Evolutionary conservation across 2,329 filamentous ascomycete species (phyloP), one percentile per base, ranked within the genome.

Genomic region (Fusarium falciforme): DNA sequence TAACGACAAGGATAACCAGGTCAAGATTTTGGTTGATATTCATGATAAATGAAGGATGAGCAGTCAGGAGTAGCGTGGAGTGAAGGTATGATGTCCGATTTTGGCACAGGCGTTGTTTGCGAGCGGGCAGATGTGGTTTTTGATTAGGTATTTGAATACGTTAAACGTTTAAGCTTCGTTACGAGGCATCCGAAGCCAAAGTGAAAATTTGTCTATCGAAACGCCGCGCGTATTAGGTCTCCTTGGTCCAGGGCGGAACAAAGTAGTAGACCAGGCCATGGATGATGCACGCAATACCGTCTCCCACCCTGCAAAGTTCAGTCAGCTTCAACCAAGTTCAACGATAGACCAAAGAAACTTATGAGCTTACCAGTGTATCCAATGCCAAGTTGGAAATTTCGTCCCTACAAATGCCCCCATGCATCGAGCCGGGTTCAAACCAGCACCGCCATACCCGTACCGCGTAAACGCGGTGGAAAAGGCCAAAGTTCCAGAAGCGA

Each of bases 1-100:
- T 36, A 80, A 88, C 8, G 86, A 92, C 70, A 90, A 89, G 76
- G 89, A 91, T 54, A 88, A 86, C 62, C 89, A 92, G 75, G 89
- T 91, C 31, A 92, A 92, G 81, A 89, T 92, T 33, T 72, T 92
- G 54, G 87, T 92, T 2, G 86, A 90, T 20, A 67, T 82, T 3
- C 66, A 76, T 22, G 74, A 62, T 7, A 74, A 72, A 64, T 78
- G 65, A 31, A 17, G n/a, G 11, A 22, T 8, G 54, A 22, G 31
- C 4, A 22, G 27, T 22, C n/a, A 57, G 4, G 20, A 10, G 29
- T 22, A 35, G 31, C 52, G 49, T 22, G 31, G 52, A 22, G 29
- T 55, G 31, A 33, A 9, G 27, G 12, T 17, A 9, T 25, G 20
- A 16, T 6, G 27, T 6, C 7, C 7, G n/a, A 16, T 35, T 55